Evolutionary conservation across 169 alveolate species (phyloP), one percentile per base, ranked within the genome.

Genomic region (Plasmodium fragile): DNA sequence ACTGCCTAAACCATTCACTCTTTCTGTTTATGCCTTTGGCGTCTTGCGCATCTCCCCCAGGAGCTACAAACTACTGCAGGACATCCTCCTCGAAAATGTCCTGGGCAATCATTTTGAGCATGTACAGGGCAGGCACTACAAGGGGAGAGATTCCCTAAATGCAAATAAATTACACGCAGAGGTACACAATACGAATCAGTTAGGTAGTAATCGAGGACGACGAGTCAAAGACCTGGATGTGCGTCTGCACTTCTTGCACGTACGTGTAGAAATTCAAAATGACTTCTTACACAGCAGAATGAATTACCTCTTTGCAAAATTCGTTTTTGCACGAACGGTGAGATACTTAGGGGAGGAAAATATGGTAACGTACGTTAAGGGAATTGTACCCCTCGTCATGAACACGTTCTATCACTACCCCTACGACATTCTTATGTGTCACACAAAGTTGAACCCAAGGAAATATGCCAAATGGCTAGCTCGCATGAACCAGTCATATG

Each of bases 371-470:
- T 53, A 75, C 43, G 70, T 85, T 3, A 85, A 75, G 59, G 77
- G 80, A 6, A 7, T 10, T 22, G 39, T n/a, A 0, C 93, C 93
- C 36, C 32, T 85, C 1, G 36, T 85, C 25, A 34, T 85, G 45
- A 85, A 77, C 81, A 73, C 34, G 30, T 73, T 43, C 30, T 72
- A 85, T 73, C 34, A 75, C 13, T 85, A 85, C 28, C 93, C 93
- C 34, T 73, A 32, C 65, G 84, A 85, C 30, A 36, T 85, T 53
- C 28, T 85, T 25, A 22, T 85, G 34, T 49, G 34, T 30, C 32
- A 85, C 43, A 85, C 65, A 45, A 85, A 69, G 43, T 4, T 85
- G 7, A 69, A 85, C 25, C 78, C 78, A 1, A 36, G 36, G 18
- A 77, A 69, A 25, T 85, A 75, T 34, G 25, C 69, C 65, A 85